phyloP scores from a whole-genome alignment of 495 filamentous ascomycete genomes.

The Cudoniella acicularis region DNA sequence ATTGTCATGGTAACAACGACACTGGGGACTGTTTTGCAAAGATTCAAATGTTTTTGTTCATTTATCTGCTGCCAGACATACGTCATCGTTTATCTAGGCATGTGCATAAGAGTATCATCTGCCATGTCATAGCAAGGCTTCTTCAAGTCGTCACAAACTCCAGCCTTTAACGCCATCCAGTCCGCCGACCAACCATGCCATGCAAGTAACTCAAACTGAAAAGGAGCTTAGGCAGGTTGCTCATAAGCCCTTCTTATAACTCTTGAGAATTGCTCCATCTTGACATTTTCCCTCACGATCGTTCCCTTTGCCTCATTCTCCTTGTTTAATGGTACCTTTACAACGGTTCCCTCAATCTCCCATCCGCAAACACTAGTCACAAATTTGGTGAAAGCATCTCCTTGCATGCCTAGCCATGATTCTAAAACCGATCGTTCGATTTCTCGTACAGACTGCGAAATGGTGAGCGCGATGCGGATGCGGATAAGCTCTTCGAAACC shows the following conservation, averaged over 20 bases:
- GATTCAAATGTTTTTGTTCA: background rate
- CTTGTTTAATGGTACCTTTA: conserved; percentile 84
- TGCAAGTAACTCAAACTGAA: conserved; percentile 6
- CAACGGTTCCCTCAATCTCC: conserved; percentile 61
- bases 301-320: conserved; percentile 98
- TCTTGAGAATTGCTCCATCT: conserved; percentile 81
- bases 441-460: conserved; percentile 84
- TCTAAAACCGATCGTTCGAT: conserved; percentile 72
- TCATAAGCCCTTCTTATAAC: conserved; percentile 88
- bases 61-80: background rate
- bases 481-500: conserved; percentile 98
- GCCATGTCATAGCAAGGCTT: background rate
- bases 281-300: conserved; percentile 92
- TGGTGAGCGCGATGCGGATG: conserved; percentile 82
- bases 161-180: conserved; percentile 23
- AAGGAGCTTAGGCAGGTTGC: conserved; percentile 60
- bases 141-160: conserved; percentile 9
- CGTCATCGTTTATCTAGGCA: no score
- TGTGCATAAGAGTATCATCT: no score
- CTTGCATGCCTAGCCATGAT: conserved; percentile 78
- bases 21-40: background rate
- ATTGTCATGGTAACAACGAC: no score
- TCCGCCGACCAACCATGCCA: conserved; percentile 10
- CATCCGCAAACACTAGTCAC: conserved; percentile 82
- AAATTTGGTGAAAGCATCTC: conserved; percentile 73